Conservation (phyloP, 2,329 filamentous ascomycete genomes). For the Elsinoe necatrix region DNA sequence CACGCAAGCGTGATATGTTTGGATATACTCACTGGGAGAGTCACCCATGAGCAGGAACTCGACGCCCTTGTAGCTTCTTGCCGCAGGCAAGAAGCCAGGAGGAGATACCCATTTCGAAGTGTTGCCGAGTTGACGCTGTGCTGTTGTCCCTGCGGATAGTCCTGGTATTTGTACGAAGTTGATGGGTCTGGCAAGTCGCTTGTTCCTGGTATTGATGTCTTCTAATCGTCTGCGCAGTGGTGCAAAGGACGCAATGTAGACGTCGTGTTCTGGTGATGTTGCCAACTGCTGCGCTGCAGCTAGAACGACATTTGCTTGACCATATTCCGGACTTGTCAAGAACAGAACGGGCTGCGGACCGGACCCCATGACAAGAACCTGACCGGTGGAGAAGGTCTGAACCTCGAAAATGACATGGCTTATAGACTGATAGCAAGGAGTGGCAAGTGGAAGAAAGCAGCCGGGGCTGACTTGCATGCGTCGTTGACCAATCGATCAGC, state of each 20-base stretch:
- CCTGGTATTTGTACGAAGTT: not conserved
- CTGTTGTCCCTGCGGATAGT: not conserved
- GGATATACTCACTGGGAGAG: not conserved
- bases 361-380: not conserved
- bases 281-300: not conserved
- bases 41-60: slow-evolving; percentile 5
- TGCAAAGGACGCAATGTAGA: not conserved
- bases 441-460: not conserved
- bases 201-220: not conserved
- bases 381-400: not conserved
- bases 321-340: slow-evolving; percentile 7
- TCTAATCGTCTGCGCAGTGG: not conserved
- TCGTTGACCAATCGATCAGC: not conserved
- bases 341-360: not conserved
- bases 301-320: not conserved
- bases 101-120: slow-evolving; percentile 1
- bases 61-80: not conserved
- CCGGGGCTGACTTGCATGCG: not conserved
- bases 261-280: not conserved
- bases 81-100: not conserved
- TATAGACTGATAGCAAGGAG: not conserved
- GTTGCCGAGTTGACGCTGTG: slow-evolving; percentile 2
- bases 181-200: not conserved
- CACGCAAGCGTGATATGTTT: not conserved
- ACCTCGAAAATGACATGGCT: not conserved